Percentiles rank a stretch among this genome's conserved stretches.
Evolutionary conservation across 768 basidiomycete genomes (phyloP).

Genomic region (Candolleomyces efflorescens): DNA sequence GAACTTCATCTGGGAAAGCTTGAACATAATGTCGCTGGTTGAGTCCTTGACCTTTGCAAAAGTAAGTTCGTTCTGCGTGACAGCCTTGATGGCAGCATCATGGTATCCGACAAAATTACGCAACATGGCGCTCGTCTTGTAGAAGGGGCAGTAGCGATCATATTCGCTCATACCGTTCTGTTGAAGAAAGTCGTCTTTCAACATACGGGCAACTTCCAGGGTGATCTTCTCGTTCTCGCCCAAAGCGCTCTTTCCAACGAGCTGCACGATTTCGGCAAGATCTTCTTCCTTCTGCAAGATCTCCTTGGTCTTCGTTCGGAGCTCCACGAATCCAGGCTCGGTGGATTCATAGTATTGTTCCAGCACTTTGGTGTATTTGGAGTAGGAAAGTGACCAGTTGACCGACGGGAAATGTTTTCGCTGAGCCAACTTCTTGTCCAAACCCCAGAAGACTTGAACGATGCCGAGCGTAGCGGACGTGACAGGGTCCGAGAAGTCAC

Average conservation of each 20-base stretch:
- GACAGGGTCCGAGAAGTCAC: slow-evolving; percentile 99
- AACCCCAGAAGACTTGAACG: slow-evolving; percentile 99
- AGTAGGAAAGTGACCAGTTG: slow-evolving; percentile 99
- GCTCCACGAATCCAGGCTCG: slow-evolving; percentile 92
- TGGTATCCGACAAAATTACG: slow-evolving; percentile 93
- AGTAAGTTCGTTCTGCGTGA: slow-evolving; percentile 77
- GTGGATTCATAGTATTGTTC: slow-evolving; percentile 89
- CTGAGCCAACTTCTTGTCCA: slow-evolving; percentile 98
- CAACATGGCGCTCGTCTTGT: slow-evolving; percentile 97
- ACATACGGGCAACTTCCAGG: slow-evolving; percentile 92
- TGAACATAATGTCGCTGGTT: slow-evolving; percentile 86
- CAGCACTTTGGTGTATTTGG: slow-evolving; percentile 94
- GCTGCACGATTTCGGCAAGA: slow-evolving; percentile 96
- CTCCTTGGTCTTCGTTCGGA: slow-evolving; percentile 91
- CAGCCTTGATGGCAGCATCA: slow-evolving; percentile 83
- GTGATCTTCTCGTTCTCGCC: slow-evolving; percentile 99
- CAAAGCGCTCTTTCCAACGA: slow-evolving; percentile 98
- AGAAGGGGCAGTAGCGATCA: slow-evolving; percentile 96
- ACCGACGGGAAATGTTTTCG: slow-evolving; percentile 99
- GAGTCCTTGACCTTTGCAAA: slow-evolving; percentile 86
- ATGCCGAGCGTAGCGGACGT: slow-evolving; percentile 97
- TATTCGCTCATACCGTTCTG: slow-evolving; percentile 99
- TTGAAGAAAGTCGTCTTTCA: slow-evolving; percentile 96
- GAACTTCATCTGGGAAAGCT: slow-evolving; percentile 99
- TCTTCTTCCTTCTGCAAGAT: slow-evolving; percentile 99